A percentile compares a stretch with the other conserved stretches of the same genome.
Conservation (phyloP, 2,329 filamentous ascomycete genomes). For the Diaporthe australafricana region DNA sequence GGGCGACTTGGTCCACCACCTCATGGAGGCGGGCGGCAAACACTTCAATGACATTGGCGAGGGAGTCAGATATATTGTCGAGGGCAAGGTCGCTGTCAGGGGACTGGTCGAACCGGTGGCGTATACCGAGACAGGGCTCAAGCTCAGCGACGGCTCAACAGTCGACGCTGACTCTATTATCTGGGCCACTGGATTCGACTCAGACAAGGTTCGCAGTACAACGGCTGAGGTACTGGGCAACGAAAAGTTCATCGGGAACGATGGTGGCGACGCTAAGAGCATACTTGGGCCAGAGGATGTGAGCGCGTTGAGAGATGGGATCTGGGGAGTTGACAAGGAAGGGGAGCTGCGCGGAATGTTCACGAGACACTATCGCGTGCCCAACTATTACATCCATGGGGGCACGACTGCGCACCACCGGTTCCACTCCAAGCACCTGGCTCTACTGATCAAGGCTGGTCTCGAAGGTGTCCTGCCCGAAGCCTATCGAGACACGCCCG, state of each 20-base stretch:
- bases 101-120: conserved; percentile 45
- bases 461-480: conserved; percentile 50
- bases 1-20: conserved; percentile 44
- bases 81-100: conserved; percentile 47
- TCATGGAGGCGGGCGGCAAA: conserved; percentile 52
- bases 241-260: conserved; percentile 38
- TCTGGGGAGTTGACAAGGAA: conserved; percentile 55
- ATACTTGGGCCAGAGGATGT: conserved; percentile 45
- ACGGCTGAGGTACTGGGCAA: conserved; percentile 44
- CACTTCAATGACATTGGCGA: conserved; percentile 54
- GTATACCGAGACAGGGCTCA: conserved; percentile 47
- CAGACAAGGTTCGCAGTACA: conserved; percentile 44
- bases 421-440: conserved; percentile 47
- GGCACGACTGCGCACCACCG: conserved; percentile 49
- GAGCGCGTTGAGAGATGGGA: conserved; percentile 48
- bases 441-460: conserved; percentile 50
- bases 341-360: conserved; percentile 55
- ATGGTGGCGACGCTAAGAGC: not conserved
- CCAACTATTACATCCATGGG: conserved; percentile 51
- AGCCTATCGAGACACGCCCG: conserved; percentile 44
- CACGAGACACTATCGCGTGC: conserved; percentile 48
- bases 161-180: conserved; percentile 51
- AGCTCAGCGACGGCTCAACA: conserved; percentile 48
- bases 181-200: conserved; percentile 54
- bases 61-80: conserved; percentile 46